Evolutionary conservation across 2,329 filamentous ascomycete genomes (phyloP).

Genomic region (Penicillium sp.): DNA sequence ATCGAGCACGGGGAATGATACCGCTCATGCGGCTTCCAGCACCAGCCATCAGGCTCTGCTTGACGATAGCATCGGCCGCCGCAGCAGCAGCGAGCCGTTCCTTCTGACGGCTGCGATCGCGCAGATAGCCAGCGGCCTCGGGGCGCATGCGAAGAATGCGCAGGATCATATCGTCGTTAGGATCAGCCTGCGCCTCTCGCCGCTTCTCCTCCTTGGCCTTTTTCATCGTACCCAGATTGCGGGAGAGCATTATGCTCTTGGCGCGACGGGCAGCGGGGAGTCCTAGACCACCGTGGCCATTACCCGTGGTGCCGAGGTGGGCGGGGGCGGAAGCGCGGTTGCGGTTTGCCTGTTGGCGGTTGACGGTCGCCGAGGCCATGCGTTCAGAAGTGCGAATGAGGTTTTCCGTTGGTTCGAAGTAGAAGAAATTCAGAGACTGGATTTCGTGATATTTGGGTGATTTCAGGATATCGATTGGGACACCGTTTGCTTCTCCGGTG

Average conservation of each 20-base stretch:
- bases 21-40: slow-evolving; percentile 53
- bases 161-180: slow-evolving; percentile 96
- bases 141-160: slow-evolving; percentile 91
- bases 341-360: slow-evolving; percentile 65
- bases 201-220: slow-evolving; percentile 94
- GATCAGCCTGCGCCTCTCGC: slow-evolving; percentile 91
- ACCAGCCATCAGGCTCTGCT: slow-evolving; percentile 73
- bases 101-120: slow-evolving; percentile 87
- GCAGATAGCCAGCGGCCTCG: slow-evolving; percentile 81
- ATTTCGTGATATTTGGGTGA: slow-evolving; percentile 98
- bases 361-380: slow-evolving; percentile 84
- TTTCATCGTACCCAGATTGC: slow-evolving; percentile 93
- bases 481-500: slow-evolving; percentile 76
- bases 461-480: slow-evolving; percentile 86
- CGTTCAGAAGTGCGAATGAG: slow-evolving; percentile 92
- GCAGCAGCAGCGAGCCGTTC: slow-evolving; percentile 86
- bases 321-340: slow-evolving; percentile 69
- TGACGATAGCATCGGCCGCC: slow-evolving; percentile 89
- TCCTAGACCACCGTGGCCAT: slow-evolving; percentile 50
- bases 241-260: slow-evolving; percentile 82
- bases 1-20: slow-evolving; percentile 33
- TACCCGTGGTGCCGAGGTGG: slow-evolving; percentile 40
- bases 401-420: slow-evolving; percentile 87
- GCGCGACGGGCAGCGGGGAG: slow-evolving; percentile 49
- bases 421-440: slow-evolving; percentile 96